Conservation (phyloP, 2,329 filamentous ascomycete genomes). For the Botrytis byssoidea region DNA sequence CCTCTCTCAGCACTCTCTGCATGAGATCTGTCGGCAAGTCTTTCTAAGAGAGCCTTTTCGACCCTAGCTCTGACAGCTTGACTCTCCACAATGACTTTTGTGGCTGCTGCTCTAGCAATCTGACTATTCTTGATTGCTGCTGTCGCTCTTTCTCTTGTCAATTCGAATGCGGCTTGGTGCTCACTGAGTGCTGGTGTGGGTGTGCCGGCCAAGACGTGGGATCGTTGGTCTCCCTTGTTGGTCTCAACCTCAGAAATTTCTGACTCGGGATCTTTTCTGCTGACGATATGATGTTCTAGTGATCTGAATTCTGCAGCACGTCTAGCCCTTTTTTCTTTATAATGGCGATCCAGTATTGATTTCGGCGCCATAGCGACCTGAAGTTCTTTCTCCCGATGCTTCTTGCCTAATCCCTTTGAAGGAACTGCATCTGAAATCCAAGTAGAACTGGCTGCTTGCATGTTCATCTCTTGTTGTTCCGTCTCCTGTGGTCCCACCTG, state of each 20-base stretch:
- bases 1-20: neutral
- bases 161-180: neutral
- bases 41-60: neutral
- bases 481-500: neutral
- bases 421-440: neutral
- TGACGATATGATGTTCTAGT: neutral
- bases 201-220: accelerated
- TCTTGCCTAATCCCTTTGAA: neutral
- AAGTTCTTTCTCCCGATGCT: neutral
- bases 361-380: neutral
- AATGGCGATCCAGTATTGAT: neutral
- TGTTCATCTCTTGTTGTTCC: neutral
- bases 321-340: neutral
- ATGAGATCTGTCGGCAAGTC: neutral
- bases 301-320: neutral
- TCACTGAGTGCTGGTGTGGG: neutral
- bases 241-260: neutral
- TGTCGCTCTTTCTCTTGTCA: neutral
- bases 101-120: neutral
- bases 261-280: neutral
- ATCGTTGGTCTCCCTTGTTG: neutral
- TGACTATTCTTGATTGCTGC: neutral
- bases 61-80: neutral
- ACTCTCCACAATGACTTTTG: neutral
- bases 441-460: neutral